A percentile compares a stretch with the other conserved stretches of the same genome.
Evolutionary conservation across 805 yeast genomes (phyloP).

Genomic region (Sugiyamaella boreocaroliniensis): DNA sequence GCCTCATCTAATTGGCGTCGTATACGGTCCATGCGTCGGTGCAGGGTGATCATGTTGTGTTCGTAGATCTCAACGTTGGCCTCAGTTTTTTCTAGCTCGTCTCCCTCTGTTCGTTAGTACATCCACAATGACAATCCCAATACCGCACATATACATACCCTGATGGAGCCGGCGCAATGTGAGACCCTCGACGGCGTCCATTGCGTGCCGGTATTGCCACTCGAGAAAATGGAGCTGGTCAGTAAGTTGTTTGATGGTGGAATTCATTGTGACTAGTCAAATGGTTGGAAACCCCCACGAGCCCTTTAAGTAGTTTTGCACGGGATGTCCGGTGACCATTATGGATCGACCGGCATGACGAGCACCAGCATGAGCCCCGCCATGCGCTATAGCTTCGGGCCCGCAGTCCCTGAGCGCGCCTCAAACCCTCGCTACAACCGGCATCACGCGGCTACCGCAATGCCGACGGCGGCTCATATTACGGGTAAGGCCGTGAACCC

Average conservation of each 20-base stretch:
- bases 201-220: not conserved
- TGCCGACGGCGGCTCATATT: too few species aligned
- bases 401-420: too few species aligned
- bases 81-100: not conserved
- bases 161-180: not conserved
- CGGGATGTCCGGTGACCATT: not conserved
- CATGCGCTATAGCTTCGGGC: too few species aligned
- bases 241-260: not conserved
- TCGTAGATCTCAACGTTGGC: not conserved
- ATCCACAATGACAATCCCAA: not conserved
- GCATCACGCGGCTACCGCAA: too few species aligned
- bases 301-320: too few species aligned
- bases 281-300: not conserved
- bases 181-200: not conserved
- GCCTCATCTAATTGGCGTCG: not conserved
- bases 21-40: not conserved
- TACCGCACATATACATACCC: not conserved
- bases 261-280: not conserved
- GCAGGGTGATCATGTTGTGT: not conserved
- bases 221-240: not conserved
- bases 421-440: too few species aligned
- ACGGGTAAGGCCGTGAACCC: too few species aligned
- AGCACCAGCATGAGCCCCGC: too few species aligned
- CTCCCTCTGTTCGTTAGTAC: not conserved
- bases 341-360: too few species aligned